Percentiles rank a stretch among this genome's conserved stretches.
phyloP scores from a whole-genome alignment of 495 filamentous ascomycete genomes.

The Aspergillus bridgeri region DNA sequence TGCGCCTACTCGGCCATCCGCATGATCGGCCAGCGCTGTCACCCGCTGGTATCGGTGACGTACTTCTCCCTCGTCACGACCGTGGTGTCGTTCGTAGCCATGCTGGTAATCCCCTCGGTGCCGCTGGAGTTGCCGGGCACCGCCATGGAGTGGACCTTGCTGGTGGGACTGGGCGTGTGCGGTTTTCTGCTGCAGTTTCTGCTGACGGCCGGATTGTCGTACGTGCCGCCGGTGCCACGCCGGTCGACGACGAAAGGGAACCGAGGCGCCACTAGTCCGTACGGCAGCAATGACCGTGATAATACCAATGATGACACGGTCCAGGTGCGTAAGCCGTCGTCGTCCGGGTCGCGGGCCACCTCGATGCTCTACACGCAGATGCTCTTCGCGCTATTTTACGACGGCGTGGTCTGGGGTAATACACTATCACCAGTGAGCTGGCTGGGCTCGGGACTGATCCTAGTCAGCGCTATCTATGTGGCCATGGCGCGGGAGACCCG shows the following conservation, averaged over 20 bases:
- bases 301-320: slow-evolving; percentile 1
- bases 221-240: slow-evolving; percentile 46
- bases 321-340: slow-evolving; percentile 15
- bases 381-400: slow-evolving; percentile 83
- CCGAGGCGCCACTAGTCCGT: slow-evolving; percentile 9
- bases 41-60: slow-evolving; percentile 80
- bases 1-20: slow-evolving; percentile 77
- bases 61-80: slow-evolving; percentile 77
- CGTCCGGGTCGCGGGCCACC: slow-evolving; percentile 64
- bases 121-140: slow-evolving; percentile 63
- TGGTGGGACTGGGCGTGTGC: slow-evolving; percentile 66
- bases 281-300: slow-evolving; percentile 7
- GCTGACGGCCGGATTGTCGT: slow-evolving; percentile 74
- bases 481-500: slow-evolving; percentile 50
- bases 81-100: slow-evolving; percentile 58
- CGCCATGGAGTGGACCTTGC: slow-evolving; percentile 63
- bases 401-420: slow-evolving; percentile 72
- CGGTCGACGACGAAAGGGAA: slow-evolving; percentile 16
- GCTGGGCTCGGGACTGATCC: slow-evolving; percentile 71
- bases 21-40: slow-evolving; percentile 79
- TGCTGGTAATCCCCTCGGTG: slow-evolving; percentile 54
- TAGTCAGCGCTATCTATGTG: slow-evolving; percentile 78
- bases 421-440: slow-evolving; percentile 64
- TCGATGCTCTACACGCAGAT: slow-evolving; percentile 92
- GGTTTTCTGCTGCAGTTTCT: slow-evolving; percentile 88